Conservation (phyloP, 2,329 filamentous ascomycete genomes). For the Curvularia lunata region DNA sequence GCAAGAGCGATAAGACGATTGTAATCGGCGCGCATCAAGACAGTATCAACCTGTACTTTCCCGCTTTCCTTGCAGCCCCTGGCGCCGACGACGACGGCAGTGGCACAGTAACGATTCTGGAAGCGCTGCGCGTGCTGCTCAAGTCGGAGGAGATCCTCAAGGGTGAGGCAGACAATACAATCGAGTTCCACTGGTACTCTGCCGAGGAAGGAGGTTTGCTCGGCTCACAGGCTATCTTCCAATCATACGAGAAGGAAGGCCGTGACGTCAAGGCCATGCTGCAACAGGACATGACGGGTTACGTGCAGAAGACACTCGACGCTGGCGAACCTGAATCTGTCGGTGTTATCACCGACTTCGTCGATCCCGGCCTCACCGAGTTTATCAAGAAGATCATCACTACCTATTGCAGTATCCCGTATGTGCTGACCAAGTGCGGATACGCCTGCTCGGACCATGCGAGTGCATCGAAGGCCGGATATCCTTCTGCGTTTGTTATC, state of each 20-base stretch:
- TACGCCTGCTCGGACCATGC: conserved; percentile 83
- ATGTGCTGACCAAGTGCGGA: conserved; percentile 84
- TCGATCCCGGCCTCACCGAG: conserved; percentile 78
- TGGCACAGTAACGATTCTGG: conserved; percentile 91
- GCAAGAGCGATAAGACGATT: conserved; percentile 80
- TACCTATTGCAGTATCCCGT: conserved; percentile 87
- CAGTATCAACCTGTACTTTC: conserved; percentile 90
- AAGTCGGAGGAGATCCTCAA: conserved; percentile 71
- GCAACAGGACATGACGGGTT: conserved; percentile 94
- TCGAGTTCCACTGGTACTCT: conserved; percentile 97
- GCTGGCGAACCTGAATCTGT: conserved; percentile 83
- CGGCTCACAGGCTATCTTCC: conserved; percentile 89
- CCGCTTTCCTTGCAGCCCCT: conserved; percentile 80
- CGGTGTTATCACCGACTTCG: conserved; percentile 91
- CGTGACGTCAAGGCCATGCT: conserved; percentile 93
- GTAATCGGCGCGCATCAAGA: conserved; percentile 83
- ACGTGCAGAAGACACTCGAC: conserved; percentile 79
- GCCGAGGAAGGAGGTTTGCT: conserved; percentile 88
- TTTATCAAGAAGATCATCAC: conserved; percentile 92
- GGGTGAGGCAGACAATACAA: conserved; percentile 79
- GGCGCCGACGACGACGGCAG: conserved; percentile 96
- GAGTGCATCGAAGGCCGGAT: conserved; percentile 74
- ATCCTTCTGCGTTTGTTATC: conserved; percentile 77
- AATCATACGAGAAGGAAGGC: conserved; percentile 73
- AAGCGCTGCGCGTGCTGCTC: conserved; percentile 83